phyloP scores from a whole-genome alignment of 2,329 filamentous ascomycete species.

The Verticillium zaregamsianum region DNA sequence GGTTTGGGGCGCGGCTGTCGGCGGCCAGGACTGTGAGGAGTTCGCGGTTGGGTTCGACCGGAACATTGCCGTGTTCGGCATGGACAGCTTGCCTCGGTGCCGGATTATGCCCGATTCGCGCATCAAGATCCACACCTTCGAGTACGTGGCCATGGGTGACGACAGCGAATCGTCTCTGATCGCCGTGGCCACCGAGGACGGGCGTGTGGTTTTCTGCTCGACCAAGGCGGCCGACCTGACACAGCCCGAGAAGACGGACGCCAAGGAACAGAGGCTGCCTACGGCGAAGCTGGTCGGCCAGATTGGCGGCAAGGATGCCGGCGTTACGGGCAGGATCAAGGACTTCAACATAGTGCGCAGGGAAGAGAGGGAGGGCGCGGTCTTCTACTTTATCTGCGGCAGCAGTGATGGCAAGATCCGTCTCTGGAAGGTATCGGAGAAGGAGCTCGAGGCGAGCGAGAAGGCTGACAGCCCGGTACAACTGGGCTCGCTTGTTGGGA shows the following conservation, averaged over 20 bases:
- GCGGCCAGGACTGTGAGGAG: conserved; percentile 72
- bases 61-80: conserved; percentile 79
- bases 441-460: conserved; percentile 28
- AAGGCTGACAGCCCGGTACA: conserved; percentile 24
- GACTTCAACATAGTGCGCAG: conserved; percentile 69
- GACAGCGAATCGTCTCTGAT: conserved; percentile 53
- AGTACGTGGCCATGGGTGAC: conserved; percentile 58
- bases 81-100: conserved; percentile 79
- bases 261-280: conserved; percentile 33
- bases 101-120: conserved; percentile 62
- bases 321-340: conserved; percentile 73
- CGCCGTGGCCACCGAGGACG: conserved; percentile 84
- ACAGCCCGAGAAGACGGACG: conserved; percentile 16
- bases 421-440: conserved; percentile 61
- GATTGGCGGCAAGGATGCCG: conserved; percentile 68
- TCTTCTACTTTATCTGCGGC: conserved; percentile 62
- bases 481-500: conserved; percentile 66
- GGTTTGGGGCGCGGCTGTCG: conserved; percentile 69
- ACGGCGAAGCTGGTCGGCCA: conserved; percentile 69
- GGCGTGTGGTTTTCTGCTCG: conserved; percentile 78
- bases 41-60: conserved; percentile 88
- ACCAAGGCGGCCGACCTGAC: conserved; percentile 51
- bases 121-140: conserved; percentile 81
- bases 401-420: conserved; percentile 85
- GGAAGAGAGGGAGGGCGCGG: conserved; percentile 29